Percentiles rank a stretch among this genome's conserved stretches.
phyloP scores from a whole-genome alignment of 1,284 basidiomycete genomes.

The Pascua sp. region DNA sequence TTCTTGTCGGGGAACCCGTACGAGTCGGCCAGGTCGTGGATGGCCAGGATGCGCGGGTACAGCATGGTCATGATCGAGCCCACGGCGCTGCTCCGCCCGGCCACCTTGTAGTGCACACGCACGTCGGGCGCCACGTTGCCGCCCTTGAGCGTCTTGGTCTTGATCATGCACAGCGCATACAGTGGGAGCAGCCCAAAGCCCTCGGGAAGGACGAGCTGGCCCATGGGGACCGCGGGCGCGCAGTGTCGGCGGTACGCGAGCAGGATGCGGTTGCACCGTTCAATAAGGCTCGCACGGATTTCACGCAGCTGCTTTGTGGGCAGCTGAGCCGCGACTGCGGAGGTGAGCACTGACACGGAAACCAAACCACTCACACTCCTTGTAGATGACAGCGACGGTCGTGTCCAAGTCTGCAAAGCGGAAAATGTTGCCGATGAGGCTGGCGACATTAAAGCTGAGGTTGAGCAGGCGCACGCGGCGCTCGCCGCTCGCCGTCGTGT shows the following conservation, averaged over 20 bases:
- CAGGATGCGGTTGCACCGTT: constrained; percentile 77
- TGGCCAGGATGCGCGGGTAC: constrained; percentile 83
- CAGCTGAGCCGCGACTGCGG: constrained; percentile 66
- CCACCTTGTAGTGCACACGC: constrained; percentile 69
- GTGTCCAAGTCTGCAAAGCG: constrained; percentile 89
- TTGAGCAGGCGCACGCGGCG: constrained; percentile 84
- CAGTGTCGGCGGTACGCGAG: constrained; percentile 88
- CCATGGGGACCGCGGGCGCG: constrained; percentile 72
- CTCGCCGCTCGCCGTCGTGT: constrained; percentile 76
- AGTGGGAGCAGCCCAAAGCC: constrained; percentile 85
- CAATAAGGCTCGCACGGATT: constrained; percentile 79
- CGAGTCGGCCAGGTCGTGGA: constrained; percentile 76
- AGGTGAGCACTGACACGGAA: neutral
- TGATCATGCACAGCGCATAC: constrained; percentile 78
- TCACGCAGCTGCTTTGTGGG: constrained; percentile 63
- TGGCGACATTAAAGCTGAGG: constrained; percentile 73
- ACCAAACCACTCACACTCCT: constrained; percentile 57
- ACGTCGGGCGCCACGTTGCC: constrained; percentile 89
- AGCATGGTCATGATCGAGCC: constrained; percentile 71
- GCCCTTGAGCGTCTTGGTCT: constrained; percentile 91
- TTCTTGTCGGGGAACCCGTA: constrained; percentile 61
- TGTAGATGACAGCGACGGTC: constrained; percentile 68
- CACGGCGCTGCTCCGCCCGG: constrained; percentile 57
- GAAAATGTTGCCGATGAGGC: constrained; percentile 87
- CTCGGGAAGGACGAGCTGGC: constrained; percentile 94